Percentiles rank a stretch among this genome's conserved stretches.
Conservation (phyloP, 768 basidiomycete genomes). For the Russula sp. region DNA sequence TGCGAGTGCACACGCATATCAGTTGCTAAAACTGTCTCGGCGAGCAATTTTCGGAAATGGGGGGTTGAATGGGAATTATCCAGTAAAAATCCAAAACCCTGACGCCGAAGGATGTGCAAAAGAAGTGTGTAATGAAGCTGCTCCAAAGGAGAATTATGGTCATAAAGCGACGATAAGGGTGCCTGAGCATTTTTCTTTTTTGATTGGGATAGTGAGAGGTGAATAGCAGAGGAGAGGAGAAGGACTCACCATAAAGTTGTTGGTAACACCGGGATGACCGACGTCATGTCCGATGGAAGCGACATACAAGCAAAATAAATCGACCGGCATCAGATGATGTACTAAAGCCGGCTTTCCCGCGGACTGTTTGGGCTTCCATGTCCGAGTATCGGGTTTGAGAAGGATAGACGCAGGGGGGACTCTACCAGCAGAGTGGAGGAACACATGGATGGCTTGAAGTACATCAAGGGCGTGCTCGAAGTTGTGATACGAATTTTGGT, state of each 20-base stretch:
- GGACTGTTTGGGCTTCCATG: slow-evolving; percentile 35
- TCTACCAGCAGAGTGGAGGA: slow-evolving; percentile 68
- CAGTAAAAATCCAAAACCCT: slow-evolving; percentile 64
- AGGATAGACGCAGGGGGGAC: slow-evolving; percentile 73
- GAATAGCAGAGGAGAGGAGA: neutral
- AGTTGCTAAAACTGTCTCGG: slow-evolving; percentile 79
- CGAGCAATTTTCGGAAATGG: slow-evolving; percentile 66
- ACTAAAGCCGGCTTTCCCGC: slow-evolving; percentile 20
- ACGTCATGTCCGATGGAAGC: slow-evolving; percentile 98
- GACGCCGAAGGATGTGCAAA: slow-evolving; percentile 68
- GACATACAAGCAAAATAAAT: slow-evolving; percentile 78
- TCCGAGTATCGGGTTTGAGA: slow-evolving; percentile 34
- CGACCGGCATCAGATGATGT: slow-evolving; percentile 47
- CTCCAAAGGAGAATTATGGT: slow-evolving; percentile 85
- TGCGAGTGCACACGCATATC: slow-evolving; percentile 89
- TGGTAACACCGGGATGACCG: slow-evolving; percentile 92
- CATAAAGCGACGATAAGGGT: slow-evolving; percentile 81
- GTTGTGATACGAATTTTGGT: slow-evolving; percentile 93
- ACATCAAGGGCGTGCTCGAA: slow-evolving; percentile 97
- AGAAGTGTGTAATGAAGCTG: slow-evolving; percentile 85
- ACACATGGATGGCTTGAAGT: slow-evolving; percentile 85
- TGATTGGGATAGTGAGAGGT: slow-evolving; percentile 7
- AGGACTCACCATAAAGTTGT: slow-evolving; percentile 80
- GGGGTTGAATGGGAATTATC: slow-evolving; percentile 44
- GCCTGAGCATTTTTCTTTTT: slow-evolving; percentile 86